Base-by-base conservation (phyloP, 805 yeast species). In the Saccharomycopsis oosterbeekiorum region DNA sequence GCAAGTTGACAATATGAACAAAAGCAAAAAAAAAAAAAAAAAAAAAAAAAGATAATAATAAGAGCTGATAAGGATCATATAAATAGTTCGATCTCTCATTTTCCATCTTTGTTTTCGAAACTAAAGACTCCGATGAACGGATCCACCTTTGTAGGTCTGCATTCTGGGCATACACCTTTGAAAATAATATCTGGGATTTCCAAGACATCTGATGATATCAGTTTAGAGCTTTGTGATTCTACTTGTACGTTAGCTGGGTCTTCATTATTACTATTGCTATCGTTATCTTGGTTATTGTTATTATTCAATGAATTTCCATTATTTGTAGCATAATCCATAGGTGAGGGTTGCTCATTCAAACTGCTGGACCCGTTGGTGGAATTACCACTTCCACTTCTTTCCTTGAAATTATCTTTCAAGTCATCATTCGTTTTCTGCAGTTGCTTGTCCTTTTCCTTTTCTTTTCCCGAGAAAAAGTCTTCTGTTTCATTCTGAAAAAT, bases 41-140 rank as follows among this genome's bases (percentile, higher is more conserved):
- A 10, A 47, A 24, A 47, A 47, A 11, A 42, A 42, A 42, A 47
- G 1, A 9, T 10, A 24, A 21, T 21, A 42, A 12, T 9, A 42
- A 42, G 37, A 14, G 11, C 8, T 10, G 21, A 34, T 15, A 34
- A 12, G 2, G 9, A n/a, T 53, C 5, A 10, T 15, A n/a, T 19
- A 1, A 1, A 34, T 26, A 26, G 1, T 9, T 9, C 39, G 19
- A n/a, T 11, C n/a, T n/a, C 21, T 39, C 21, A 41, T 34, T 19
- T 39, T 42, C 55, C 60, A 53, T 59, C 60, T 34, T 56, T 62
- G n/a, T 60, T 70, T 64, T 80, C 84, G 67, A 80, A 80, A 51
- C 79, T 78, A 64, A 80, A 79, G 12, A 80, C 80, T 1, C 84
- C 84, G 53, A 80, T 80, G 63, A 80, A 80, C 4, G 84, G 84